Evolutionary conservation across 108 stramenopile species (phyloP), one percentile per base, ranked within the genome.

Genomic region (Epipyxis sp.): DNA sequence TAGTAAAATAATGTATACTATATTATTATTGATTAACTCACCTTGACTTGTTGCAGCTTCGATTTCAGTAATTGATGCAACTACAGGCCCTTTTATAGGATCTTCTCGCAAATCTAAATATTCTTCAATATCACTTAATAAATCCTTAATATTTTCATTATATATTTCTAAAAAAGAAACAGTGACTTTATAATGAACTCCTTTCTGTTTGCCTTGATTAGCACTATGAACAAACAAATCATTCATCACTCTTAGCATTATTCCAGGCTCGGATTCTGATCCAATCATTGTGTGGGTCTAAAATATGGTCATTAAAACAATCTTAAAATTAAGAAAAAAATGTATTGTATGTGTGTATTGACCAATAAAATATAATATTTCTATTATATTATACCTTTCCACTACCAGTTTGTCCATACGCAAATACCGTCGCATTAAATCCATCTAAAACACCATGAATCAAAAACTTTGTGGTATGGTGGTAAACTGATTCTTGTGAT

Each of bases 141-240:
- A 81, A 59, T 89, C 89, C 0, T 85, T 76, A 42, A 89, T 88
- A 32, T 86, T 87, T 61, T 89, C 87, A 50, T 88, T 87, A 86
- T 87, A 88, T 43, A 89, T 84, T 83, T 89, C 89, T 30, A 89
- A 69, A 77, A 82, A 88, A 1, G 69, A 77, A 29, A 87, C 80
- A 6, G 85, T 81, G 0, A 88, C 88, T 20, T 82, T 80, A 35
- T 80, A 84, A 1, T 79, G 59, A 50, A 82, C 82, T 1, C 79
- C 82, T n/a, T 84, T 72, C 35, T 59, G 79, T 29, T 80, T 72
- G 42, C 79, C 74, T 29, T 81, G 58, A 78, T 71, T 44, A 1
- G 2, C 29, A 3, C 20, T 30, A 46, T 68, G 41, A 29, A 69
- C 45, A 59, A 86, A 89, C 6, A 88, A 68, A 16, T 88, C 83